Evolutionary conservation across 1,284 basidiomycete genomes (phyloP), one percentile per base, ranked within the genome.

Genomic region (Ustilago sp.): DNA sequence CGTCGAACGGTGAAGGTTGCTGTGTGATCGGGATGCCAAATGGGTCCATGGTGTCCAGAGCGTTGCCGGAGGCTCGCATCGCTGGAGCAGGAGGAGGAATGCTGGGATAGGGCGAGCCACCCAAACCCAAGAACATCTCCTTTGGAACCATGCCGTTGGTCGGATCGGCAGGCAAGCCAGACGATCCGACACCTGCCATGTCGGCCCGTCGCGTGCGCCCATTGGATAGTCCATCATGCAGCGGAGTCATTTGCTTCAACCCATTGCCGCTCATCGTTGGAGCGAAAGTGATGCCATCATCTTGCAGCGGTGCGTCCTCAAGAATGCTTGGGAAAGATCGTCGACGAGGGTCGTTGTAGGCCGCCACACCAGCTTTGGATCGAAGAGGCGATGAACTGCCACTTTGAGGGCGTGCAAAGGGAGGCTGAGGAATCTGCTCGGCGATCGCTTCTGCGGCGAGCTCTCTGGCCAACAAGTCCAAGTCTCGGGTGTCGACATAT

Each of bases 61-160:
- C n/a, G 43, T 45, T 45, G n/a, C 6, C 43, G n/a, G 43, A 19
- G 7, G 43, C 7, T 6, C 43, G 43, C 47, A 35, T 34, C 23
- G 56, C n/a, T 2, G 34, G 43, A 28, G 55, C 39, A 31, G 59
- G 43, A 45, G 67, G 59, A 3, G 78, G 53, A 9, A 80, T 35
- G 38, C 56, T 61, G 1, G 81, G 80, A 52, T 80, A 82, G 13
- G 81, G 78, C 28, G 77, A 79, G 8, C 75, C 81, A 23, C 77
- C 75, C 7, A 82, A 63, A 13, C 81, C 81, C 11, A 74, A 59
- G 12, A 82, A 68, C 80, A 81, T 82, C 56, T 81, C 80, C 12
- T 56, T 56, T 5, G 74, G 74, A 4, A 76, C 68, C 7, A 65
- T 36, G 7, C 70, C 70, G 2, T 57, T 63, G 48, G 58, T 68